Evolutionary conservation across 1,139 yeast genomes (phyloP).

Genomic region (Yamadazyma atlantica): DNA sequence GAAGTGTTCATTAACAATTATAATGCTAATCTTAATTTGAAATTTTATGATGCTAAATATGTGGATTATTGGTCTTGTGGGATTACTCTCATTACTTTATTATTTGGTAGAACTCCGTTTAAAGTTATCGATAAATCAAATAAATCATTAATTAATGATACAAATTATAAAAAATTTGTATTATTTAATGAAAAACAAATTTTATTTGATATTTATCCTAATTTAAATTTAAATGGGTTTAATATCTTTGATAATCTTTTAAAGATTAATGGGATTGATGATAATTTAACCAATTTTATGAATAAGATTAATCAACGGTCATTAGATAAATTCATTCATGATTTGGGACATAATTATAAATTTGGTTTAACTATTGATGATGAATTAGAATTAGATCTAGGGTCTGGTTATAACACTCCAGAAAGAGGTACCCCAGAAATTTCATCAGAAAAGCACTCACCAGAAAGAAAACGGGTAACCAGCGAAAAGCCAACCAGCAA

Average conservation of each 20-base stretch:
- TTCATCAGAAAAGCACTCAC: too few species aligned
- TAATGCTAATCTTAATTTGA: constrained; percentile 19
- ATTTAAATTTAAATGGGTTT: constrained; percentile 38
- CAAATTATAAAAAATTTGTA: constrained; percentile 40
- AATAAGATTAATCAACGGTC: constrained; percentile 27
- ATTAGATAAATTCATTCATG: constrained; percentile 28
- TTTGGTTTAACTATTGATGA: constrained; percentile 36
- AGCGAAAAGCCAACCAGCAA: too few species aligned
- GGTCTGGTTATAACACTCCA: too few species aligned
- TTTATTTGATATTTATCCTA: constrained; percentile 43
- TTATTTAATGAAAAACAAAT: constrained; percentile 32
- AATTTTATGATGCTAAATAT: constrained; percentile 33
- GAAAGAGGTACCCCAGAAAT: too few species aligned
- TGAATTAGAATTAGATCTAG: too few species aligned
- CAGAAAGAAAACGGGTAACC: too few species aligned
- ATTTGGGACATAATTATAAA: constrained; percentile 29
- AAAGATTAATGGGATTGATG: constrained; percentile 34
- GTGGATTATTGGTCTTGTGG: constrained; percentile 47
- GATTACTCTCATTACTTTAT: constrained; percentile 42
- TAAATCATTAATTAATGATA: constrained; percentile 25
- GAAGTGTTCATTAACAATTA: constrained; percentile 32
- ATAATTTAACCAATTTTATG: constrained; percentile 25
- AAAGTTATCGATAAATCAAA: constrained; percentile 20
- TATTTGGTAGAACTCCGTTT: constrained; percentile 50
- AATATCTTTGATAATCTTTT: constrained; percentile 33